Conservation (phyloP, 1,284 basidiomycete genomes). For the Calocybe gambosa region DNA sequence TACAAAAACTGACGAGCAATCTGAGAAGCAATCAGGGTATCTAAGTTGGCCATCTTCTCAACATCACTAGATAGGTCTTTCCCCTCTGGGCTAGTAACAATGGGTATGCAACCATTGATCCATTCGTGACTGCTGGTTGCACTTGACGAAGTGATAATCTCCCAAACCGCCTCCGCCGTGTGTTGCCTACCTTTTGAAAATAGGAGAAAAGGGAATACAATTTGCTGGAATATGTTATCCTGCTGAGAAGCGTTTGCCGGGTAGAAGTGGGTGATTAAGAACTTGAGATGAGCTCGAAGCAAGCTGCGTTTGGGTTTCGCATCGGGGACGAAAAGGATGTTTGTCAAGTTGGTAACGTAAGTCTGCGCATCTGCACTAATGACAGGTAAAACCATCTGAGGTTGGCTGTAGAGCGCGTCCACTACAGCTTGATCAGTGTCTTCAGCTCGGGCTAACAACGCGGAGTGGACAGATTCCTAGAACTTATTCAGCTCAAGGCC, state of each 20-base stretch:
- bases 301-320: constrained; percentile 44
- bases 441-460: constrained; percentile 56
- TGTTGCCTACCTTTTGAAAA: constrained; percentile 66
- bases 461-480: constrained; percentile 45
- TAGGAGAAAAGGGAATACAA: constrained; percentile 71
- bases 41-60: constrained; percentile 45
- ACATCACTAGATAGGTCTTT: constrained; percentile 29
- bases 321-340: constrained; percentile 33
- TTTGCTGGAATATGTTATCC: constrained; percentile 46
- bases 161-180: constrained; percentile 61
- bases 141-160: constrained; percentile 33
- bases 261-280: constrained; percentile 50
- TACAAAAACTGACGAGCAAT: constrained; percentile 53
- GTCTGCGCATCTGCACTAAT: constrained; percentile 31
- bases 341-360: constrained; percentile 47
- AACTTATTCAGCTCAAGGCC: background rate
- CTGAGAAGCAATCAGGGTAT: constrained; percentile 45
- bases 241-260: constrained; percentile 27
- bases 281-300: constrained; percentile 57
- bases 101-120: constrained; percentile 41
- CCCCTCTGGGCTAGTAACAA: constrained; percentile 31
- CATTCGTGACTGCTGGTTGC: constrained; percentile 30
- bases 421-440: constrained; percentile 62
- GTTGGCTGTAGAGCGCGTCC: constrained; percentile 55
- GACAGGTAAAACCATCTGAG: constrained; percentile 42